These are phyloP conservation scores for Peterozyma xylosa DNA, from an alignment of 805 yeast genomes.

Conservation along the genomic window DNA sequence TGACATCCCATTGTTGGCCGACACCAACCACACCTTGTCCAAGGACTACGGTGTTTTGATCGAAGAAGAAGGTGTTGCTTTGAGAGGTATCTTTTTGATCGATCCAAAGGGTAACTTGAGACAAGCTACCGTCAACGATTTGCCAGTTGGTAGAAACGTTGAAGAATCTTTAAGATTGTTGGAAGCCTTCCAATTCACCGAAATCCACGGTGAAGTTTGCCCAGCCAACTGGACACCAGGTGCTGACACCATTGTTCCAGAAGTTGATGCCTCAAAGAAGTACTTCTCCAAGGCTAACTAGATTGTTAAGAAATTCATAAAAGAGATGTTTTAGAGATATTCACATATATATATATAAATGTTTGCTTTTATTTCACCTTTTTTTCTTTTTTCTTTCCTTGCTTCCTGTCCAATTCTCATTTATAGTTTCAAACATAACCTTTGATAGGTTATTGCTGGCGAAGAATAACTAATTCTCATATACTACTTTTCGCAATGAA, in stretches of 20 bases:
- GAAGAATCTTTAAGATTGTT: slow-evolving; percentile 96
- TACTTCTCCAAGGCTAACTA: slow-evolving; percentile 65
- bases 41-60: slow-evolving; percentile 96
- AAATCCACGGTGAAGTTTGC: slow-evolving; percentile 98
- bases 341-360: neutral
- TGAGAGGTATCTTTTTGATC: slow-evolving; percentile 96
- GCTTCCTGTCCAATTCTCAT: too few species aligned
- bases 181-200: slow-evolving; percentile 99
- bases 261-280: slow-evolving; percentile 68
- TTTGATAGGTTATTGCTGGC: too few species aligned
- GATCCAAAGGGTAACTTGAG: slow-evolving; percentile 93
- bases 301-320: slow-evolving; percentile 1
- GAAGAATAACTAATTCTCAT: too few species aligned
- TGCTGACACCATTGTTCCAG: slow-evolving; percentile 84
- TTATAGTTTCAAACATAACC: too few species aligned
- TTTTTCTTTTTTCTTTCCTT: neutral
- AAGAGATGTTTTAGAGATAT: neutral
- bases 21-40: slow-evolving; percentile 92
- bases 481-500: too few species aligned
- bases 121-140: slow-evolving; percentile 97
- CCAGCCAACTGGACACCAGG: slow-evolving; percentile 99
- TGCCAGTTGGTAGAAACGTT: slow-evolving; percentile 98
- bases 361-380: neutral
- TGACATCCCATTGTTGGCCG: slow-evolving; percentile 91
- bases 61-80: slow-evolving; percentile 93